Base-by-base conservation (phyloP, 495 filamentous ascomycete genomes). In the Sphaerosporella brunnea region DNA sequence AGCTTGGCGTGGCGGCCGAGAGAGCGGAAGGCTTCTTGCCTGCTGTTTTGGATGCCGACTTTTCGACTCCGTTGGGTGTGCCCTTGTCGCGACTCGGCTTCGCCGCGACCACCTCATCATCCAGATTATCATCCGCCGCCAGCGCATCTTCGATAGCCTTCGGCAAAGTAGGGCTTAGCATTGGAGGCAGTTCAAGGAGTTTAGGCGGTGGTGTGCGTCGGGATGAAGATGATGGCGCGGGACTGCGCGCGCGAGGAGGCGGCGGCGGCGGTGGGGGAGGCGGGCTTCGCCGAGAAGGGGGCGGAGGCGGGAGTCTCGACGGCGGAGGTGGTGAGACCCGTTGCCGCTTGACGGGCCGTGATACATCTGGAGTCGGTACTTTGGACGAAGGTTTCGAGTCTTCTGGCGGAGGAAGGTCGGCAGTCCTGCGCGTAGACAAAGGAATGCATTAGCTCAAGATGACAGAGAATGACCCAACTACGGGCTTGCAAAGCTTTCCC, bases 111-210 rank as follows among this genome's bases (percentile, higher is more conserved):
- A n/a, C n/a, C 20, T 41, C 28, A 10, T 45, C 36, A 19, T 40
- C 23, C 13, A 46, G 24, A 13, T 50, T 48, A 19, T 60, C 50
- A 23, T 52, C 47, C 13, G 44, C 21, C 13, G 48, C 44, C 21
- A 61, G 51, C 24, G 58, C 58, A 8, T 60, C 58, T 26, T 61
- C 58, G 30, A 61, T 41, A 38, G 45, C 39, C 34, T 51, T 52
- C 24, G 56, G 56, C 3, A 61, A 48, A 21, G 58, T 61, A 40
- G 58, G 58, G 25, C 58, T 61, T 18, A 61, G 47, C 16, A 61
- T 25, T 3, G 57, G 57, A 19, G 58, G 58, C 38, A 61, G 52
- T 16, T 42, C 48, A 25, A 49, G 55, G 10, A 28, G 49, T 9
- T 44, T 43, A n/a, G 54, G 55, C 20, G 37, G 37, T 19, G 37